Evolutionary conservation across 2,329 filamentous ascomycete genomes (phyloP).

Genomic region (Fonsecaea monophora): DNA sequence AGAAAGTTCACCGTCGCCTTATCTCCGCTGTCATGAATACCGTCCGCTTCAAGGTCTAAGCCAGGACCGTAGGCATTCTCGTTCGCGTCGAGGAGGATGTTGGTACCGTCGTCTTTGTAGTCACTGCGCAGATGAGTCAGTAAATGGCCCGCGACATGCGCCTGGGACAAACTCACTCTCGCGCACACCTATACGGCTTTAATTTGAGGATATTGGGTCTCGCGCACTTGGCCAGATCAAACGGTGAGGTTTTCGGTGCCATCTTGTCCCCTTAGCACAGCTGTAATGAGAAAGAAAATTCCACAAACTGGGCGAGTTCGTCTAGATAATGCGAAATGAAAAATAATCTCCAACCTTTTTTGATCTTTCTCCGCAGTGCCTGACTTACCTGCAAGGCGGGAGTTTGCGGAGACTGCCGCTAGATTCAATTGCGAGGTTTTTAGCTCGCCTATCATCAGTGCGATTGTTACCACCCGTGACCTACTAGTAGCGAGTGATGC

Average conservation of each 20-base stretch:
- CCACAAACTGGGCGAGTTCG: not conserved
- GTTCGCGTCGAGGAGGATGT: slow-evolving; percentile 95
- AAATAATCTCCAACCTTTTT: slow-evolving; percentile 1
- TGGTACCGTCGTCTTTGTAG: slow-evolving; percentile 98
- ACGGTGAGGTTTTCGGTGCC: slow-evolving; percentile 56
- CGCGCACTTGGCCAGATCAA: slow-evolving; percentile 76
- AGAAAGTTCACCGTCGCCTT: slow-evolving; percentile 74
- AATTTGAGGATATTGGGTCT: slow-evolving; percentile 77
- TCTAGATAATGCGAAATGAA: slow-evolving; percentile 3
- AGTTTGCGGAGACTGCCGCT: not conserved
- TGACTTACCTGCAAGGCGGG: not conserved
- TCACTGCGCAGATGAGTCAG: slow-evolving; percentile 66
- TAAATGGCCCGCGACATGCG: slow-evolving; percentile 1
- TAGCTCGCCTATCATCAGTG: not conserved
- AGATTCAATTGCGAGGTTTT: not conserved
- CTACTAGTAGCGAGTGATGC: not conserved
- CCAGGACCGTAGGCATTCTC: slow-evolving; percentile 95
- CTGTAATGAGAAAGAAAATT: not conserved
- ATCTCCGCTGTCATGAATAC: slow-evolving; percentile 46
- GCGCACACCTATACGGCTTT: slow-evolving; percentile 79
- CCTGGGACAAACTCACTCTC: slow-evolving; percentile 67
- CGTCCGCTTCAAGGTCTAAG: slow-evolving; percentile 60
- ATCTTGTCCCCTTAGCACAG: slow-evolving; percentile 13
- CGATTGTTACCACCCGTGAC: too few relatives aligned
- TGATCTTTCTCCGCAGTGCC: slow-evolving; percentile 19